Base-by-base conservation (phyloP, 2,329 filamentous ascomycete species). In the Colletotrichum acutatum region DNA sequence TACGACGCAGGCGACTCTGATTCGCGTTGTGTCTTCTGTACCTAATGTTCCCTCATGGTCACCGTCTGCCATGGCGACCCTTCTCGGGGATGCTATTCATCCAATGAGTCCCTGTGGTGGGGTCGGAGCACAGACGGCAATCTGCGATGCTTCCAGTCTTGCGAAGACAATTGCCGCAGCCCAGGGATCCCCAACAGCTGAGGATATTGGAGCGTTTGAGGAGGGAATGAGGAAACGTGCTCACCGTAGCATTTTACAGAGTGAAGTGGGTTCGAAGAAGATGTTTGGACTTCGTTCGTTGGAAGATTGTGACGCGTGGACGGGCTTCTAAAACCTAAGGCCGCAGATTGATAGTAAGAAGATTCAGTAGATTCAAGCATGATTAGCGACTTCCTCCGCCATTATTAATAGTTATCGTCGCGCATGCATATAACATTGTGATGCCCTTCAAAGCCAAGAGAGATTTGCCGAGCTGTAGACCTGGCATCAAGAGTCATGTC, bases 1-100 rank as follows among this genome's bases (percentile, higher is more conserved):
- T 5, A 87, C 86, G 68, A 74, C 79, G 0, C 88, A 92, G 74
- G 88, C 90, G 0, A 90, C 90, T 0, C 92, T 92, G 75, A 92
- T 90, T 89, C 92, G 91, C 76, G 91, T 92, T 60, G 91, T 90
- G 2, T 92, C 89, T 75, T 91, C 89, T 0, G 86, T 84, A 0
- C 90, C 90, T 0, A 90, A 90, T 1, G 88, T 92, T 0, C 90
- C 90, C 0, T 83, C 87, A 57, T 92, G 90, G 90, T 76, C 81
- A 9, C 91, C 90, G 57, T 86, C 90, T 66, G 84, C 87, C 0
- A 84, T 90, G 0, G 88, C 90, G 11, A 90, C 89, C 0, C 83
- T 90, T 0, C 87, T 91, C 66, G 89, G 89, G 1, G 89, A 91
- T 75, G 88, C 89, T 0, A 88, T 80, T 3, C 89, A 90, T 74